Conservation (phyloP, 257 asterid species). For the Scutellaria baicalensis region DNA sequence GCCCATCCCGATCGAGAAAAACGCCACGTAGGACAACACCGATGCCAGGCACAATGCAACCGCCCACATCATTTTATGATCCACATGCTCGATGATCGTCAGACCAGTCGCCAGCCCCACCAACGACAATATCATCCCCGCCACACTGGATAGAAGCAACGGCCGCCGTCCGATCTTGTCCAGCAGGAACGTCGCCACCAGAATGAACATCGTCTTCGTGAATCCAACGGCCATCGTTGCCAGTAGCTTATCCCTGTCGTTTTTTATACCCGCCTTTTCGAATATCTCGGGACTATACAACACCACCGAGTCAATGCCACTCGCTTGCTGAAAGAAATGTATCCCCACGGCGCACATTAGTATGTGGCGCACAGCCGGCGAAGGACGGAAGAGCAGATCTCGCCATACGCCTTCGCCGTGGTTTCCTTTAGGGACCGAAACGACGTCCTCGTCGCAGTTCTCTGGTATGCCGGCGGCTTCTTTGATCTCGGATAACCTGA, state of each 20-base stretch:
- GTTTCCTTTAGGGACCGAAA: slow-evolving; percentile 20
- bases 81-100: slow-evolving; percentile 28
- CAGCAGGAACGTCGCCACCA: slow-evolving; percentile 49
- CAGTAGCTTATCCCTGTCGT: slow-evolving; percentile 25
- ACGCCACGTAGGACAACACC: slow-evolving; percentile 41
- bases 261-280: slow-evolving; percentile 40
- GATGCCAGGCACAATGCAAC: slow-evolving; percentile 22
- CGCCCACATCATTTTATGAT: slow-evolving; percentile 35
- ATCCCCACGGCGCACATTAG: slow-evolving; percentile 47
- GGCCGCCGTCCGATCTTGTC: slow-evolving; percentile 59
- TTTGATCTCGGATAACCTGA: slow-evolving; percentile 47
- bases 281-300: slow-evolving; percentile 52
- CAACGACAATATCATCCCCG: slow-evolving; percentile 41
- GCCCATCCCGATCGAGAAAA: slow-evolving; percentile 63
- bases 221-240: slow-evolving; percentile 59
- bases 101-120: slow-evolving; percentile 29
- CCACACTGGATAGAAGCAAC: slow-evolving; percentile 43
- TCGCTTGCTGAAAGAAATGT: slow-evolving; percentile 60
- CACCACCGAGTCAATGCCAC: slow-evolving; percentile 64
- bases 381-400: slow-evolving; percentile 44
- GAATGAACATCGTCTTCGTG: slow-evolving; percentile 42
- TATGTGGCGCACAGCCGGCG: slow-evolving; percentile 46
- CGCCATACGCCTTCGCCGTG: slow-evolving; percentile 43
- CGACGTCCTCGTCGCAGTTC: slow-evolving; percentile 33
- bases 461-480: slow-evolving; percentile 61